These are phyloP conservation scores for Phialophora verrucosa DNA, from an alignment of 2,329 filamentous ascomycete species.

Conservation along the genomic window DNA sequence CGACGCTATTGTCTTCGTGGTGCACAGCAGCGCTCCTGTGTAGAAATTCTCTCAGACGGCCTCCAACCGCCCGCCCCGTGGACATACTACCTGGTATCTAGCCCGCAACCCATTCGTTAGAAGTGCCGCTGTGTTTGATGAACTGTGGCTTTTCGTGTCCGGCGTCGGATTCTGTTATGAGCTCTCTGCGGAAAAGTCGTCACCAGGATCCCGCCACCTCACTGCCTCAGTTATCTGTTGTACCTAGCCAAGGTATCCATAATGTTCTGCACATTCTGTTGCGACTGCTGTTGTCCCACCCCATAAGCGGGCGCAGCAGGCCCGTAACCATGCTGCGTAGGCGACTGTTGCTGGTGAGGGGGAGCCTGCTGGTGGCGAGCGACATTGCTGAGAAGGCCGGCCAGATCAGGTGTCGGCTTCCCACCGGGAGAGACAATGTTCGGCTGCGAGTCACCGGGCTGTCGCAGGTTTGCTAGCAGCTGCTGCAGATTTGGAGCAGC, in stretches of 20 bases:
- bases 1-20: background rate
- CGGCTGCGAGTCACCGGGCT: slow-evolving; percentile 32
- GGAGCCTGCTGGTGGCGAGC: slow-evolving; percentile 44
- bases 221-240: slow-evolving; percentile 46
- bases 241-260: slow-evolving; percentile 56
- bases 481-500: slow-evolving; percentile 37
- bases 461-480: slow-evolving; percentile 38
- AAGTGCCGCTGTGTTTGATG: background rate
- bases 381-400: slow-evolving; percentile 49
- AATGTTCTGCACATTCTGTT: slow-evolving; percentile 54
- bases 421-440: slow-evolving; percentile 44
- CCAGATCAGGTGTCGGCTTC: slow-evolving; percentile 47
- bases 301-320: slow-evolving; percentile 26
- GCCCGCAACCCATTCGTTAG: background rate
- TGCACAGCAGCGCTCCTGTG: background rate
- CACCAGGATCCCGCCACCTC: background rate
- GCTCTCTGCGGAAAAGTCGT: background rate
- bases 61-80: background rate
- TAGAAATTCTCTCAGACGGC: background rate
- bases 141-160: background rate
- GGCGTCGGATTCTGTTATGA: background rate
- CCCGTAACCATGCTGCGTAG: slow-evolving; percentile 34
- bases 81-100: background rate
- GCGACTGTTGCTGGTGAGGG: slow-evolving; percentile 25
- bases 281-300: slow-evolving; percentile 44